These are phyloP conservation scores for Rickenella mellea DNA, from an alignment of 768 basidiomycete species.

Conservation along the genomic window DNA sequence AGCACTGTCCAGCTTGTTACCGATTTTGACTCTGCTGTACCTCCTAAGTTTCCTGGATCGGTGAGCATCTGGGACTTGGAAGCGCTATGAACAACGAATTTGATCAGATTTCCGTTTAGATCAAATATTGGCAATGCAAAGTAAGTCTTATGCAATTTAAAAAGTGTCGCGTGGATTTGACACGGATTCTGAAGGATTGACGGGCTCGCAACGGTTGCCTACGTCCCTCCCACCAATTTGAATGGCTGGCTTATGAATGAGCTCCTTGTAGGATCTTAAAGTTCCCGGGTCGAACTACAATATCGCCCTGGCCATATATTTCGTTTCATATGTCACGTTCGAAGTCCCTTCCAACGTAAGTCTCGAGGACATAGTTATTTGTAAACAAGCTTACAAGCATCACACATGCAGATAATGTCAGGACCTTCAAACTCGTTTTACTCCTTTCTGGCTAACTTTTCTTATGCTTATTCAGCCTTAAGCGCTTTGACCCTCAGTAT, in stretches of 20 bases:
- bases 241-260: neutral
- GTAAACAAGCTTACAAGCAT: neutral
- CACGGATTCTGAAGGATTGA: slow-evolving; percentile 31
- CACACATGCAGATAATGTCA: neutral
- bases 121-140: slow-evolving; percentile 31
- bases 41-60: slow-evolving; percentile 32
- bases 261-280: slow-evolving; percentile 34
- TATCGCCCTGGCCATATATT: slow-evolving; percentile 48
- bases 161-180: too few relatives aligned
- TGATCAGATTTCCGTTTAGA: slow-evolving; percentile 6
- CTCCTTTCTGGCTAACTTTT: neutral
- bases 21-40: slow-evolving; percentile 29
- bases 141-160: slow-evolving; percentile 17
- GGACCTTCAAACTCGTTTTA: neutral
- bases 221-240: too few relatives aligned
- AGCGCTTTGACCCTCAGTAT: slow-evolving; percentile 46
- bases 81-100: neutral
- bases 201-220: slow-evolving; percentile 42
- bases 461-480: slow-evolving; percentile 28
- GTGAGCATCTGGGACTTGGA: slow-evolving; percentile 8
- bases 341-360: slow-evolving; percentile 51
- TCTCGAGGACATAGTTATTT: neutral
- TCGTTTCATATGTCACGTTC: slow-evolving; percentile 50
- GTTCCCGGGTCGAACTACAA: slow-evolving; percentile 44
- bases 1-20: slow-evolving; percentile 16